phyloP scores from a whole-genome alignment of 1,284 basidiomycete species.

The Leccinum subatratum region DNA sequence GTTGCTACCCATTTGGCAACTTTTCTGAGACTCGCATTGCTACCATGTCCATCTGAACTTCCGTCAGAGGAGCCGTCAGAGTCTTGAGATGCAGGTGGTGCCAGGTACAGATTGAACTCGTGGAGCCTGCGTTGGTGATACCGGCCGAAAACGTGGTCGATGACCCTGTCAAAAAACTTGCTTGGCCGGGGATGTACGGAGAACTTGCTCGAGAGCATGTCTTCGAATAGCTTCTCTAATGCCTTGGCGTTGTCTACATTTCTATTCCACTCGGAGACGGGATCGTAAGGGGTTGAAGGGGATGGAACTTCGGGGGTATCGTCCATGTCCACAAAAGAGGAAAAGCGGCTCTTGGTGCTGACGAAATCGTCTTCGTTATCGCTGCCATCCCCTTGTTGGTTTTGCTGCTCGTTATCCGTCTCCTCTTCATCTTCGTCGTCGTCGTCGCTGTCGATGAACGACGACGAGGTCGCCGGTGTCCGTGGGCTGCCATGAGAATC shows the following conservation, averaged over 20 bases:
- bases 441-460: constrained; percentile 15
- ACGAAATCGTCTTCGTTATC: constrained; percentile 29
- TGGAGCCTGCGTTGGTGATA: constrained; percentile 36
- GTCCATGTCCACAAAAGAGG: constrained; percentile 20
- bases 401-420: constrained; percentile 6
- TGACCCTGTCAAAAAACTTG: constrained; percentile 39
- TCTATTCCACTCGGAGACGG: constrained; percentile 34
- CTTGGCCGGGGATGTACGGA: constrained; percentile 47
- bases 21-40: constrained; percentile 21
- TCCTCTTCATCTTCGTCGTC: constrained; percentile 5
- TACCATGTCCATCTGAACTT: constrained; percentile 24
- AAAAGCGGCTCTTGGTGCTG: constrained; percentile 33
- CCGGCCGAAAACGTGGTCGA: constrained; percentile 50
- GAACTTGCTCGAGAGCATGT: constrained; percentile 48
- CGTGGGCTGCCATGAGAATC: constrained; percentile 5
- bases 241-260: constrained; percentile 37
- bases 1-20: constrained; percentile 33
- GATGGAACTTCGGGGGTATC: constrained; percentile 1
- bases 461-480: constrained; percentile 12
- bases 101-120: constrained; percentile 52
- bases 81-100: constrained; percentile 37
- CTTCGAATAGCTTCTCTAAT: constrained; percentile 49
- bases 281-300: constrained; percentile 20
- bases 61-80: constrained; percentile 26
- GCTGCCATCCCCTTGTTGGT: constrained; percentile 9